Conservation (phyloP, 345 rosid genomes). For the Crucihimalaya himalaica region DNA sequence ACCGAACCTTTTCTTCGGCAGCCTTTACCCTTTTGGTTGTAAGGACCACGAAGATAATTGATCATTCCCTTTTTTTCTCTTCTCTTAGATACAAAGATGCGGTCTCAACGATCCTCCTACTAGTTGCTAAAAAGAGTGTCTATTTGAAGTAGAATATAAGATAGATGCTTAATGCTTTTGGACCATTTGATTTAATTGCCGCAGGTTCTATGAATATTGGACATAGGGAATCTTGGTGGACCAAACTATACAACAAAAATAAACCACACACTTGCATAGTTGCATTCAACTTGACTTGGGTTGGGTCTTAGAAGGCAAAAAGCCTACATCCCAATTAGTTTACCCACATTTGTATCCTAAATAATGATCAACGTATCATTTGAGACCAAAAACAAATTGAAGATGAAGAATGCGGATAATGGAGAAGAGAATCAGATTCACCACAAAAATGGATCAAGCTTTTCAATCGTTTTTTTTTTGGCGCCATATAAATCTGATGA, state of each 20-base stretch:
- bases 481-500: slow-evolving; percentile 1
- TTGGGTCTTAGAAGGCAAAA: neutral
- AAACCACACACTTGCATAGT: no score
- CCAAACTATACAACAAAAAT: neutral
- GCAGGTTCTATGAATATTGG: slow-evolving; percentile 18
- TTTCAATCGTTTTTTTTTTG: neutral
- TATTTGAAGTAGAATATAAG: slow-evolving; percentile 13
- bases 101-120: slow-evolving; percentile 25
- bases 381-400: neutral
- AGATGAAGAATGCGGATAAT: neutral
- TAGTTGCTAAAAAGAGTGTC: slow-evolving; percentile 27
- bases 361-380: no score
- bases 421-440: slow-evolving; percentile 15
- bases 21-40: neutral
- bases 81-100: slow-evolving; percentile 26
- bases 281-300: slow-evolving; percentile 17
- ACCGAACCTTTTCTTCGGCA: slow-evolving; percentile 30
- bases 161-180: slow-evolving; percentile 30
- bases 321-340: no score
- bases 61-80: neutral
- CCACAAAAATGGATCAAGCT: neutral
- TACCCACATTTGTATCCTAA: no score
- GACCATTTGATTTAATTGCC: slow-evolving; percentile 33
- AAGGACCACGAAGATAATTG: slow-evolving; percentile 2
- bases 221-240: slow-evolving; percentile 27